phyloP scores from a whole-genome alignment of 73 alveolate species.

The Durusdinium trenchii region DNA sequence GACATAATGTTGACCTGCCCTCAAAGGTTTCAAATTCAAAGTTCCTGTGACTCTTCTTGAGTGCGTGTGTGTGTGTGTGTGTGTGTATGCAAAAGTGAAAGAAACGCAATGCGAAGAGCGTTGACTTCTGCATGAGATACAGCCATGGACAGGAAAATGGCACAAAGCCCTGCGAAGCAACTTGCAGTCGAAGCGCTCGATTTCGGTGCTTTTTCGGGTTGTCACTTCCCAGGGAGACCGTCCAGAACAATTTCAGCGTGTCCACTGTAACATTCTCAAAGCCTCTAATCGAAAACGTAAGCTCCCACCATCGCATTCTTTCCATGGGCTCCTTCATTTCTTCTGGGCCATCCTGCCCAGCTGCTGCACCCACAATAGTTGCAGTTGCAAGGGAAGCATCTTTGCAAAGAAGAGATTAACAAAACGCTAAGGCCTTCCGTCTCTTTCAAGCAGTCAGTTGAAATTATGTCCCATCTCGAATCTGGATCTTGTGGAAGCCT shows the following conservation, averaged over 20 bases:
- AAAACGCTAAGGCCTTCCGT: neutral
- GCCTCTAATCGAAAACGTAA: constrained; percentile 61
- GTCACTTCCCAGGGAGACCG: constrained; percentile 81
- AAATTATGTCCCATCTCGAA: neutral
- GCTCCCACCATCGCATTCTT: constrained; percentile 87
- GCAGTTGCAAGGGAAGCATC: neutral
- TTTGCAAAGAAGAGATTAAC: neutral
- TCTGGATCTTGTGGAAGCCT: neutral
- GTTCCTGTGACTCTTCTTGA: too few species aligned
- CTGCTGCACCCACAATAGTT: neutral
- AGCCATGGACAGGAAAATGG: too few species aligned
- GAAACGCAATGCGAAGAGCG: too few species aligned
- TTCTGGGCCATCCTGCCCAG: constrained; percentile 46
- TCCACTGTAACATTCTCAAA: constrained; percentile 79
- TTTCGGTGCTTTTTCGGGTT: constrained; percentile 82
- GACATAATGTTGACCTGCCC: too few species aligned
- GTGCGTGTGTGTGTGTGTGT: too few species aligned
- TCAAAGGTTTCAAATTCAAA: too few species aligned
- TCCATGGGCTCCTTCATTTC: constrained; percentile 80
- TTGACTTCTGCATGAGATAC: too few species aligned
- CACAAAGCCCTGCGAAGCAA: too few species aligned
- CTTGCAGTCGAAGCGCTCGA: constrained; percentile 30
- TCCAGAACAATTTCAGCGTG: constrained; percentile 69
- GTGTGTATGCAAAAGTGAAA: too few species aligned
- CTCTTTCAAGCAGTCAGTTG: neutral